These are phyloP conservation scores for Emergomyces pasteurianus DNA, from an alignment of 2,329 filamentous ascomycete species.

Conservation along the genomic window DNA sequence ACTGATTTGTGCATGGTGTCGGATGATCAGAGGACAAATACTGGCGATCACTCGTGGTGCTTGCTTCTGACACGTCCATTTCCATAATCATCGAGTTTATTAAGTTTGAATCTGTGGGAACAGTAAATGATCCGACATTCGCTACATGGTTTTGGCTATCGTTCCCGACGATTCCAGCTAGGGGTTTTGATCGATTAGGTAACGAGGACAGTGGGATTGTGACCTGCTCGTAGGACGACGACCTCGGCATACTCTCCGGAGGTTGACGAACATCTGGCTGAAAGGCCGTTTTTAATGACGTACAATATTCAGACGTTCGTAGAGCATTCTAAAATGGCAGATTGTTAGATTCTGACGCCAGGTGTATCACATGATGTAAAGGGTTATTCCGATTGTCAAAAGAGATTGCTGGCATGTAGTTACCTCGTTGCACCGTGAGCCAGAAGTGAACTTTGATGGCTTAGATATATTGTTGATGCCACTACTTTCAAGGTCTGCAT, in stretches of 20 bases:
- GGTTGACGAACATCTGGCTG: not conserved
- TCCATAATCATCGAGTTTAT: constrained; percentile 16
- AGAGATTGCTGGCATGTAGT: not conserved
- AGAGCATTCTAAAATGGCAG: not conserved
- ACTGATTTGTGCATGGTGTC: constrained; percentile 25
- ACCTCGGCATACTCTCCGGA: not conserved
- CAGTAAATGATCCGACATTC: not conserved
- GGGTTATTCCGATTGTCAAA: not conserved
- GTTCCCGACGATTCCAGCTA: not conserved
- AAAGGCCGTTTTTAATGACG: not conserved
- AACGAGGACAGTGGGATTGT: not conserved
- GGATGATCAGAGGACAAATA: constrained; percentile 24
- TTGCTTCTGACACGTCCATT: constrained; percentile 23
- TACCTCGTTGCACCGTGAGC: not conserved
- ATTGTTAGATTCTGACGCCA: not conserved
- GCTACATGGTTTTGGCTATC: not conserved
- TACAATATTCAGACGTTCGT: not conserved
- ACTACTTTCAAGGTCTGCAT: constrained; percentile 69
- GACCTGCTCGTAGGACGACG: not conserved
- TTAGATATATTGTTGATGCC: constrained; percentile 12
- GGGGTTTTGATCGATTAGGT: not conserved
- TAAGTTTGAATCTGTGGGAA: not conserved
- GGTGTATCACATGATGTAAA: not conserved
- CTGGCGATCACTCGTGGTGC: constrained; percentile 18
- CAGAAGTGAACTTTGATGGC: not conserved